Evolutionary conservation across 345 rosid genomes (phyloP), one percentile per base, ranked within the genome.

Genomic region (Brassica incana): DNA sequence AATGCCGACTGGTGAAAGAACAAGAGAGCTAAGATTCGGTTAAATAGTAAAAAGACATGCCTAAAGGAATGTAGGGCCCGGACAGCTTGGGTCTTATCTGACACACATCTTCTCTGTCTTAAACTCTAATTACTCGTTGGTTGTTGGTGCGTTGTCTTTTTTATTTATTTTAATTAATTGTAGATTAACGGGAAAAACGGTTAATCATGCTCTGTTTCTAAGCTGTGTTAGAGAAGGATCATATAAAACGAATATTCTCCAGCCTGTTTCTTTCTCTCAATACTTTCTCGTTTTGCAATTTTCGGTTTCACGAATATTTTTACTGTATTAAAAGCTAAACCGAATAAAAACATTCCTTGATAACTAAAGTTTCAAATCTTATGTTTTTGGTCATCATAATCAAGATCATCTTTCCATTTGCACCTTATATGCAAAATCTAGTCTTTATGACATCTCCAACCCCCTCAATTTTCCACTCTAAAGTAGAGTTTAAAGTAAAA

Each of bases 91-190:
- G 81, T 35, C 77, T 76, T 69, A 77, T 63, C 33, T 32, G 27
- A 52, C 45, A 29, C 76, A 64, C 80, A 71, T 78, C 77, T 76
- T 78, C 43, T 63, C 81, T 77, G 76, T 77, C 76, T 70, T 6
- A 9, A 69, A 60, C 18, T 58, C 33, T 59, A 67, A 32, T 69
- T 54, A 70, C 70, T 62, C 75, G 40, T 70, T 78, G 40, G 66
- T 71, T 50, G 58, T 50, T 78, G 65, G n/a, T 78, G 81, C 54
- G 61, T 78, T 78, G 82, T 78, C 68, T 73, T 78, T 38, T 38
- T 11, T 11, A 30, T 9, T 33, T 8, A n/a, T 5, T 6, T 45
- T 8, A 32, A 32, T 7, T n/a, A 7, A 14, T 14, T 50, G 58
- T 50, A 50, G 72, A 8, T 29, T 72, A 72, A 56, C 27, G 81